phyloP scores from a whole-genome alignment of 176 grass and related monocot genomes.

The Triticum monococcum region DNA sequence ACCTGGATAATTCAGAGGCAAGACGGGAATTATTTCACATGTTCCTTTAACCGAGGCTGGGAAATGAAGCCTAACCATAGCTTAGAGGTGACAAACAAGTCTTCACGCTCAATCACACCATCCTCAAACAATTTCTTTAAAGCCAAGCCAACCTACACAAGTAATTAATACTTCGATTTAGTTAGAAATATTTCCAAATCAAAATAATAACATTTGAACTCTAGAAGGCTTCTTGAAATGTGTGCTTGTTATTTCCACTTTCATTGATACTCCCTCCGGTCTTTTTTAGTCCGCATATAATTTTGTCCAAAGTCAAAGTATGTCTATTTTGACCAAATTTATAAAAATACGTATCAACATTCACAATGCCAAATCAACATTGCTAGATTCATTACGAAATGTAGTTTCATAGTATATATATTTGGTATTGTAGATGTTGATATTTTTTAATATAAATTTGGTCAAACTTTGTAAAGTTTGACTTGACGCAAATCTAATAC shows the following conservation, averaged over 20 bases:
- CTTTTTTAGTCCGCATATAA: too few species aligned
- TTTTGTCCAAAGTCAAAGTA: too few species aligned
- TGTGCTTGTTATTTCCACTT: background rate
- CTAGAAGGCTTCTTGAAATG: background rate
- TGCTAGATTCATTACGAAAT: too few species aligned
- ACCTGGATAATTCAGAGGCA: constrained; percentile 18
- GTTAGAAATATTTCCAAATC: background rate
- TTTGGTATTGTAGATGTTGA: too few species aligned
- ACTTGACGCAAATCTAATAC: too few species aligned
- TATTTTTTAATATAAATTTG: too few species aligned
- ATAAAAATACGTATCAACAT: too few species aligned
- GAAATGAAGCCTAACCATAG: constrained; percentile 57
- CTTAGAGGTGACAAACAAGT: constrained; percentile 87
- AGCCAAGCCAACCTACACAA: constrained; percentile 57
- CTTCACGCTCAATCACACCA: constrained; percentile 60
- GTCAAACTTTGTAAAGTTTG: too few species aligned
- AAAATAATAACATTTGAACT: background rate
- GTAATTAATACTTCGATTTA: background rate
- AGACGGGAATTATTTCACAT: background rate
- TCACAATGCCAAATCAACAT: too few species aligned
- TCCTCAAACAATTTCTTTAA: constrained; percentile 71
- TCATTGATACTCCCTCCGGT: background rate
- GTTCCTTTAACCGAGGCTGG: background rate
- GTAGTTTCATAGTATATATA: too few species aligned
- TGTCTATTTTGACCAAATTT: too few species aligned